Conservation (phyloP, 495 filamentous ascomycete species). For the Talaromyces proteolyticus region DNA sequence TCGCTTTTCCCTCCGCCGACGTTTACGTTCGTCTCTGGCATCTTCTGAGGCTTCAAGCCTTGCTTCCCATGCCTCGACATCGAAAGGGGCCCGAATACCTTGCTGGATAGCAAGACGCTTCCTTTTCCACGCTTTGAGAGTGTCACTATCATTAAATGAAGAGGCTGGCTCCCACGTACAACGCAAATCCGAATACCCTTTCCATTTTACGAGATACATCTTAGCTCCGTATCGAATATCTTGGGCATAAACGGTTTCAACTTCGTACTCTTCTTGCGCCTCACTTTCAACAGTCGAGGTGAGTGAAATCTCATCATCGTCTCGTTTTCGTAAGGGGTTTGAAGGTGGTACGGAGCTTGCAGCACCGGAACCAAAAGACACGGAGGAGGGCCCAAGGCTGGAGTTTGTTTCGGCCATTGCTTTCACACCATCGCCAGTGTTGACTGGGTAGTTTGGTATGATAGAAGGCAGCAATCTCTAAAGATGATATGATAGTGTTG, state of each 20-base stretch:
- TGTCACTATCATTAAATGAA: conserved; percentile 41
- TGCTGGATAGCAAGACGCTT: conserved; percentile 36
- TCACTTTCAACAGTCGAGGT: conserved; percentile 50
- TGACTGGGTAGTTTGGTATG: too few relatives aligned
- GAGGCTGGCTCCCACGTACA: conserved; percentile 61
- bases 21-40: conserved; percentile 35
- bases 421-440: too few relatives aligned
- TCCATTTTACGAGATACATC: conserved; percentile 63
- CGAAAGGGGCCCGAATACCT: conserved; percentile 38
- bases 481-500: too few relatives aligned
- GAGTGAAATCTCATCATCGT: conserved; percentile 56
- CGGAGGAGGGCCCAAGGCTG: too few relatives aligned
- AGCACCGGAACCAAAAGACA: too few relatives aligned
- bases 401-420: too few relatives aligned
- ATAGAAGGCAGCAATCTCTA: too few relatives aligned
- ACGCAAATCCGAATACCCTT: conserved; percentile 49
- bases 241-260: conserved; percentile 47
- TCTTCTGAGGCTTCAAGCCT: conserved; percentile 14
- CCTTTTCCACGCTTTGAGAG: conserved; percentile 48
- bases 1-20: conserved; percentile 41
- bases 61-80: conserved; percentile 39
- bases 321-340: too few relatives aligned
- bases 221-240: conserved; percentile 23
- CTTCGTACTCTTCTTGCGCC: conserved; percentile 28
- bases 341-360: too few relatives aligned